Base-by-base conservation (phyloP, 495 filamentous ascomycete species). In the Podospora appendiculata region DNA sequence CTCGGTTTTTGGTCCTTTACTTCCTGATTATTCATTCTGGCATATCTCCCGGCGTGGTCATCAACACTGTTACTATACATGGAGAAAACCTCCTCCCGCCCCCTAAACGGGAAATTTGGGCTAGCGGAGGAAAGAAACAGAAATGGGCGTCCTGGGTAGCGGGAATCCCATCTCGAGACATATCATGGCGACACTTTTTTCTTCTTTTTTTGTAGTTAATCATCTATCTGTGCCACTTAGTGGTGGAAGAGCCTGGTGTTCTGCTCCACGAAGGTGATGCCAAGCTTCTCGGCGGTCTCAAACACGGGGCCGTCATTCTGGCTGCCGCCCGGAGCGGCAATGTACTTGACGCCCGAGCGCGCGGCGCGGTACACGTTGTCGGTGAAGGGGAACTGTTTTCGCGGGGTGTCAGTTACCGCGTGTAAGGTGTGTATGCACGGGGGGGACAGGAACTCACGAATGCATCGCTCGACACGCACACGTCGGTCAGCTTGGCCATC, bases 341-440 rank as follows among this genome's bases (percentile, higher is more conserved):
- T 83, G 74, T 95, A 98, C 75, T 95, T 97, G 56, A 81, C 92
- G 18, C 93, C 93, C 17, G 88, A 95, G 55, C 89, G 78, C 48
- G 79, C 81, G 41, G 90, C 89, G 52, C 93, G 81, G 80, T 92
- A 95, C 54, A 98, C 85, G 61, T 98, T 98, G 78, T 97, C 93
- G 58, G 88, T 87, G 76, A 98, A 98, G 50, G 93, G 93, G 83
- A 97, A 96, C 88, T 91, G 2, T 0, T 40, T 10, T 7, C 16
- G 8, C 4, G 6, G 2, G 2, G 6, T 12, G 19, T 41, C 12
- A 50, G 17, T n/a, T 25, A 50, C 34, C n/a, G n/a, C n/a, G n/a
- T n/a, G n/a, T n/a, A n/a, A n/a, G n/a, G n/a, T n/a, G n/a, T n/a
- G n/a, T 59, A 19, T 14, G 43, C 11, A 7, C 48, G 46, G 61